Evolutionary conservation across 2,329 filamentous ascomycete species (phyloP).

Genomic region (Penicillium sp.): DNA sequence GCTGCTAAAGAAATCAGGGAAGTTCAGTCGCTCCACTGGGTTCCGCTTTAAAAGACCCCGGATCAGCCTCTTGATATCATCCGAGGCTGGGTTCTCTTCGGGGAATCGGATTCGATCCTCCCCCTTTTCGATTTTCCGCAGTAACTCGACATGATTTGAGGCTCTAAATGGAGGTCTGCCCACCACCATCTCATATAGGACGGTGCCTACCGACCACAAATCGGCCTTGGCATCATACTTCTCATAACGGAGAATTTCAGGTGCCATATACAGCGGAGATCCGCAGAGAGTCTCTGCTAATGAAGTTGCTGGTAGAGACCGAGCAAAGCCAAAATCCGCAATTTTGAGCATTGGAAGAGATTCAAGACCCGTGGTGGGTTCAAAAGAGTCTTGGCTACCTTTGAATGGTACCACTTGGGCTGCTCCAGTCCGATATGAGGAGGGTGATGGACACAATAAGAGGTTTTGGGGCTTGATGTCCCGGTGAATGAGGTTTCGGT

Average conservation of each 20-base stretch:
- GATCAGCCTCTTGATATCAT: constrained; percentile 79
- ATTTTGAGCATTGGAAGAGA: constrained; percentile 96
- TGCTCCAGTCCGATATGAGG: constrained; percentile 65
- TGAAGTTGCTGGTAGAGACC: constrained; percentile 84
- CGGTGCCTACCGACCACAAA: constrained; percentile 95
- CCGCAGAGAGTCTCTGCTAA: constrained; percentile 95
- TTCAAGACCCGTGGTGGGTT: constrained; percentile 75
- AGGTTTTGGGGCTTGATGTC: constrained; percentile 98
- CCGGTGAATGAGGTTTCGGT: constrained; percentile 86
- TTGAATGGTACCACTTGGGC: constrained; percentile 70
- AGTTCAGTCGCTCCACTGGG: constrained; percentile 80
- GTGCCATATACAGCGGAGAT: constrained; percentile 97
- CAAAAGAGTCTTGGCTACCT: constrained; percentile 76
- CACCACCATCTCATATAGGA: constrained; percentile 92
- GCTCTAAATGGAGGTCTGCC: constrained; percentile 90
- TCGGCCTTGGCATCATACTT: constrained; percentile 97
- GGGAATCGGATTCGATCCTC: constrained; percentile 85
- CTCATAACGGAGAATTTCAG: constrained; percentile 94
- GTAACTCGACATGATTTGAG: constrained; percentile 88
- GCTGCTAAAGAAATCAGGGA: constrained; percentile 81
- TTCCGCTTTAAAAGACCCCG: constrained; percentile 79
- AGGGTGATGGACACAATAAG: constrained; percentile 77
- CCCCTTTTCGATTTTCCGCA: constrained; percentile 86
- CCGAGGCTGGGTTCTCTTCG: constrained; percentile 68
- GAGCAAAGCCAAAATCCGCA: constrained; percentile 97